Conservation (phyloP, 352 stramenopile species). For the Phytophthora citrophthora region DNA sequence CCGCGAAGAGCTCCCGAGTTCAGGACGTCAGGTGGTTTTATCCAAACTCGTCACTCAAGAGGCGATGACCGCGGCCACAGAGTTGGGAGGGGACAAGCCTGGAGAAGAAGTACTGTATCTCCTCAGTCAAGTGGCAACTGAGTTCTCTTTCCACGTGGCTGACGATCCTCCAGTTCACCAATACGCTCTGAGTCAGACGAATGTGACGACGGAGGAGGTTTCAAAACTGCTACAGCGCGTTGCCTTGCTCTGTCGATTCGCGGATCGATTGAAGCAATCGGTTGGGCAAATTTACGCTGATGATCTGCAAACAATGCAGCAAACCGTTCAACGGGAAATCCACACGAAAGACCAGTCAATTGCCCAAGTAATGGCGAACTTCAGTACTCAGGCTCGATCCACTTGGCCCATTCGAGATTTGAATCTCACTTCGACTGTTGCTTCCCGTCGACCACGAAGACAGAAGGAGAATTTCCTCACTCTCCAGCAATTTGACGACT, state of each 20-base stretch:
- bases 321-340: conserved; percentile 37
- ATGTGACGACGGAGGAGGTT: conserved; percentile 34
- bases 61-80: conserved; percentile 35
- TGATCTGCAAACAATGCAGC: conserved; percentile 28
- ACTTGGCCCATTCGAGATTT: conserved; percentile 28
- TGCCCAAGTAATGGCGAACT: conserved; percentile 24
- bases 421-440: conserved; percentile 4
- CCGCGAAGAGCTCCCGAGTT: conserved; percentile 14
- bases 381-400: conserved; percentile 14
- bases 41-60: conserved; percentile 23
- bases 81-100: conserved; percentile 26
- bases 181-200: conserved; percentile 36
- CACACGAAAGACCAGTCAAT: conserved; percentile 45
- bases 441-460: conserved; percentile 11
- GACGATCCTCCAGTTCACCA: conserved; percentile 15
- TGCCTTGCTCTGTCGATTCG: conserved; percentile 43
- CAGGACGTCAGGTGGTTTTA: conserved; percentile 31
- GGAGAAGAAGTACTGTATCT: conserved; percentile 45
- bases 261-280: conserved; percentile 34
- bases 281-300: conserved; percentile 30
- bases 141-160: conserved; percentile 41
- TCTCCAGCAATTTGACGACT: conserved; percentile 22
- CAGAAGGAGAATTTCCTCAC: conserved; percentile 38
- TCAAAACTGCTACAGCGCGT: conserved; percentile 36
- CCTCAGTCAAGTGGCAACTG: conserved; percentile 38